These are phyloP conservation scores for Erythrobasidium yunnanense DNA, from an alignment of 768 basidiomycete genomes.

Conservation along the genomic window DNA sequence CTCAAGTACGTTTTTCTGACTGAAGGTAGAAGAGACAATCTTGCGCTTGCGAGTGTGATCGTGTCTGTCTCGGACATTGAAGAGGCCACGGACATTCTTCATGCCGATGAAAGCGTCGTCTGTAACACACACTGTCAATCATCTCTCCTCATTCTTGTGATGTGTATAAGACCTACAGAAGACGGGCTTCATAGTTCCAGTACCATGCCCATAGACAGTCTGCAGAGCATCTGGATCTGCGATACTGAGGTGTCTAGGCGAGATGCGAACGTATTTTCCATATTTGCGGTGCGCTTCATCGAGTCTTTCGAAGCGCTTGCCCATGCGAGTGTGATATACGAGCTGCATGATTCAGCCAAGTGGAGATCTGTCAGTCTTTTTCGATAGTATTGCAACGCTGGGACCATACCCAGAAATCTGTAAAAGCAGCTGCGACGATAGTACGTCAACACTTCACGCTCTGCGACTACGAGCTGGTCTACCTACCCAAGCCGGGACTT, in stretches of 20 bases:
- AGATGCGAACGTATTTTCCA: slow-evolving; percentile 47
- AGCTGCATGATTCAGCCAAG: slow-evolving; percentile 40
- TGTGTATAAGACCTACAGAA: slow-evolving; percentile 49
- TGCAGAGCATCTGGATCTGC: slow-evolving; percentile 66
- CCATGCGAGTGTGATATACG: slow-evolving; percentile 53
- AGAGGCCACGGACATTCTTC: slow-evolving; percentile 44
- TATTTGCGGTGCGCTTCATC: slow-evolving; percentile 63
- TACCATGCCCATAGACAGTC: slow-evolving; percentile 69
- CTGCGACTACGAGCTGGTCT: slow-evolving; percentile 57
- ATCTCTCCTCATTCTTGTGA: slow-evolving; percentile 41
- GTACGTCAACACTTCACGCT: background rate
- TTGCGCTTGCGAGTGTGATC: slow-evolving; percentile 85
- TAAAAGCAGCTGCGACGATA: slow-evolving; percentile 5
- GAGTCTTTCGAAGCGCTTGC: slow-evolving; percentile 63
- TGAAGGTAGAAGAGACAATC: slow-evolving; percentile 53
- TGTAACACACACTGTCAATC: background rate
- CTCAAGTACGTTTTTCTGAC: background rate
- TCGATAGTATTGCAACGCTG: background rate
- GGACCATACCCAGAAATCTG: slow-evolving; percentile 9
- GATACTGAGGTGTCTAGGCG: slow-evolving; percentile 66
- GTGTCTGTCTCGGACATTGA: slow-evolving; percentile 38
- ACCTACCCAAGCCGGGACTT: slow-evolving; percentile 61
- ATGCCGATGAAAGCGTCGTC: slow-evolving; percentile 57
- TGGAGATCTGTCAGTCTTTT: background rate
- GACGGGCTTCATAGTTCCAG: slow-evolving; percentile 66